Evolutionary conservation across 768 basidiomycete species (phyloP), one percentile per base, ranked within the genome.

Genomic region (Wakefieldia striispora): DNA sequence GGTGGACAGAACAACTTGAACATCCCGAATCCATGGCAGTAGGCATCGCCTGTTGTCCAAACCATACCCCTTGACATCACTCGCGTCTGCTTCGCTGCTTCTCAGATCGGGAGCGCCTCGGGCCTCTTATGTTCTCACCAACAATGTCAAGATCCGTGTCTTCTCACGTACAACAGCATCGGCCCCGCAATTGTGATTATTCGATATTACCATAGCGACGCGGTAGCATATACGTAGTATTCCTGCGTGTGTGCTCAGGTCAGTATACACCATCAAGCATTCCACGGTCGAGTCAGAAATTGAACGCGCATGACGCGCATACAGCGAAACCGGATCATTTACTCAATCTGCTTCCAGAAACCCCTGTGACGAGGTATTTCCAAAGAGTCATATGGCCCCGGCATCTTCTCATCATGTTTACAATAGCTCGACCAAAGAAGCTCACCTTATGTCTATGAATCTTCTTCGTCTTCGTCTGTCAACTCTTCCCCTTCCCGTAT

Each of bases 361-460:
- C 34, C 45, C 48, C 43, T 23, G 11, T 21, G 17, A 56, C 38
- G 51, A 59, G 57, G 39, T n/a, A 54, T 59, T 64, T 67, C 62
- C 70, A 66, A 75, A 85, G 84, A 59, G 82, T 89, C 88, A 82
- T 87, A 83, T 90, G 88, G 88, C 88, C 88, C 87, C 88, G 88
- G 87, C 68, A 46, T 56, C 33, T 43, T 38, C 53, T 68, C 86
- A 84, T 88, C 86, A 43, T 35, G 24, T 20, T 8, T 10, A 7
- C 33, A 33, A 35, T 3, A 23, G 17, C 21, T 29, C 20, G 37
- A 4, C 0, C 0, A 10, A 19, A 19, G 19, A 10, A 20, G 41
- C 62, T 45, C 51, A 55, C 61, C 23, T 29, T 3, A 29, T 11
- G 4, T 33, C 26, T 53, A 65, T 40, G 40, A 12, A 45, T 60